Evolutionary conservation across 2,329 filamentous ascomycete species (phyloP), one percentile per base, ranked within the genome.

Genomic region (Venturiaceae sp.): DNA sequence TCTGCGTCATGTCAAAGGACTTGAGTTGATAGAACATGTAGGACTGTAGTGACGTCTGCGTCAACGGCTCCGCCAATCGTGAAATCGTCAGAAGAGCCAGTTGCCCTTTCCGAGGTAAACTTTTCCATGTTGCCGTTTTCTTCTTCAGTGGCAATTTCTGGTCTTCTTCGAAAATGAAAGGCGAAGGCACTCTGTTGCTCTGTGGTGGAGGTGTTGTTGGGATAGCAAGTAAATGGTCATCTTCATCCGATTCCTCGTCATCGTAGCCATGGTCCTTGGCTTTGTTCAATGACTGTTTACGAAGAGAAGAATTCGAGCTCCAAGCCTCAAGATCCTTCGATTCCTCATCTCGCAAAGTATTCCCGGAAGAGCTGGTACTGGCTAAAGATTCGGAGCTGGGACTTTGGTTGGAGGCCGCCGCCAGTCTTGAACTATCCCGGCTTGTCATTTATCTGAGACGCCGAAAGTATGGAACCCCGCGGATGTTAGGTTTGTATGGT

Each of bases 21-120:
- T 83, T 84, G n/a, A 96, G 81, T 70, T 94, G 89, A 71, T 92
- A 95, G 73, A 90, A 95, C 77, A 95, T 84, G 71, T 95, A 95
- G 1, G 87, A 82, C 71, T 87, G 81, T 8, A 91, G 71, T 13
- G 85, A 89, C 0, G 88, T 91, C 67, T 94, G 88, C 0, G 89
- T 87, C 36, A 95, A 75, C 3, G 90, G 90, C 68, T 95, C 91
- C 11, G 87, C 90, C 23, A 95, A 75, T 30, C 91, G 83, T 8
- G 90, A 86, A 47, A 95, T 74, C 0, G 87, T 90, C 54, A 95
- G 78, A 59, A 95, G 85, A 32, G 86, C 74, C 21, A 95, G 79
- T 71, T 95, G 90, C 50, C 83, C 78, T 71, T 91, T 95, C 60
- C 82, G 80, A 0, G 91, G 91, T 1, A 95, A 75, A 13, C 87